Percentiles rank a stretch among this genome's conserved stretches.
These are phyloP conservation scores for Cucurbita moschata DNA, from an alignment of 306 rosid genomes.

Conservation along the genomic window DNA sequence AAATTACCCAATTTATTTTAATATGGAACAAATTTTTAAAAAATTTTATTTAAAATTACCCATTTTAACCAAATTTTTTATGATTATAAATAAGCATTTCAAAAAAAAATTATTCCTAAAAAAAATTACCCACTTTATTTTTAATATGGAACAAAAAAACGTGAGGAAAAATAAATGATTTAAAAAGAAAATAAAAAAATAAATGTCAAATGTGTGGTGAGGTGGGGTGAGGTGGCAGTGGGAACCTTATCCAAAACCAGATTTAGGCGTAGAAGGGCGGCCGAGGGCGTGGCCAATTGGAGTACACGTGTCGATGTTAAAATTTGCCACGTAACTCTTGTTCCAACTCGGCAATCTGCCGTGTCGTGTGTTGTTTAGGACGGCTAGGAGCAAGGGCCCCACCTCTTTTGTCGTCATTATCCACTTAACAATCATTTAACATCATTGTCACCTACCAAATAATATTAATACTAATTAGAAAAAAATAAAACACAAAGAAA, in stretches of 20 bases:
- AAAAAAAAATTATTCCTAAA: too few species aligned
- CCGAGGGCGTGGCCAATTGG: conserved; percentile 1
- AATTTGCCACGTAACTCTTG: not conserved
- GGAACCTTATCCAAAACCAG: not conserved
- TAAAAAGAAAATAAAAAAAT: not conserved
- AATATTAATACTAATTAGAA: too few species aligned
- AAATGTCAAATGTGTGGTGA: not conserved
- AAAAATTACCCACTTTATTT: too few species aligned
- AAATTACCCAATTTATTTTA: too few species aligned
- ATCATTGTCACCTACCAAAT: not conserved
- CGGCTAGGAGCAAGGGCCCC: not conserved
- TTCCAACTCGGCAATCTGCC: not conserved
- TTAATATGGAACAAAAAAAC: too few species aligned
- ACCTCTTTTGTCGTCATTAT: not conserved
- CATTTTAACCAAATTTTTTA: too few species aligned
- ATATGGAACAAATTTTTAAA: too few species aligned
- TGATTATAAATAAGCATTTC: too few species aligned
- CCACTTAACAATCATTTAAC: not conserved
- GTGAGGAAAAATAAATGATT: not conserved
- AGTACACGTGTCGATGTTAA: not conserved
- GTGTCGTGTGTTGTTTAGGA: not conserved
- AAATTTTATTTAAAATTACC: too few species aligned
- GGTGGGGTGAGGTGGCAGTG: conserved; percentile 7
- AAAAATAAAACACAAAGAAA: not conserved
- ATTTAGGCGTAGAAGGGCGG: not conserved